Evolutionary conservation across 2,329 filamentous ascomycete species (phyloP).

Genomic region (Diplocarpon mali): DNA sequence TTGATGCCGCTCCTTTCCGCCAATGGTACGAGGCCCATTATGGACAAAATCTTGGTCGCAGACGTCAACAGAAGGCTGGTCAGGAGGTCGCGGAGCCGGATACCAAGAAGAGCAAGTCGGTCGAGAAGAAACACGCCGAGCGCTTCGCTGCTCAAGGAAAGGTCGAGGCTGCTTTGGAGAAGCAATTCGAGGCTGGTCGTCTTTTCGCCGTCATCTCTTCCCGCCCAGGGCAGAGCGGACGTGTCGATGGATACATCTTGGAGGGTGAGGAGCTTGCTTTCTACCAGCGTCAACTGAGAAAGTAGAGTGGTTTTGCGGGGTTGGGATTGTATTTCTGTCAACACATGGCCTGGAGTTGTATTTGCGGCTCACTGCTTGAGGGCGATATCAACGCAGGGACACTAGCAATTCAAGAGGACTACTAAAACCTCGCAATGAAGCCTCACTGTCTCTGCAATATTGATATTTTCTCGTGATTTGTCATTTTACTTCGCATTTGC

Average conservation of each 20-base stretch:
- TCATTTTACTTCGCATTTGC: background rate
- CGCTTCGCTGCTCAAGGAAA: conserved; percentile 78
- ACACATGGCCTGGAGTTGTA: conserved; percentile 26
- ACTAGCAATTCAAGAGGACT: conserved; percentile 23
- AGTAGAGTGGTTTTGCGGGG: conserved; percentile 49
- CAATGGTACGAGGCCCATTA: conserved; percentile 99
- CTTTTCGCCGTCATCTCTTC: conserved; percentile 87
- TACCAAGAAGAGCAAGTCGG: conserved; percentile 84
- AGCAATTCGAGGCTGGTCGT: conserved; percentile 99
- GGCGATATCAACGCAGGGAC: conserved; percentile 16
- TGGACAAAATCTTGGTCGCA: conserved; percentile 78
- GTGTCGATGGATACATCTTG: conserved; percentile 93
- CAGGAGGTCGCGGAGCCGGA: conserved; percentile 39
- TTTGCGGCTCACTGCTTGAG: conserved; percentile 18
- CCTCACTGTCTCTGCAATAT: background rate
- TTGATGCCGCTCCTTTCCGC: conserved; percentile 97
- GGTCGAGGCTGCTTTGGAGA: conserved; percentile 86
- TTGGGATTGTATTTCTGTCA: conserved; percentile 25
- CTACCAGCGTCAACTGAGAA: conserved; percentile 99
- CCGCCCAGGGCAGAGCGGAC: conserved; percentile 92
- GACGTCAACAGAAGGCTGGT: conserved; percentile 69
- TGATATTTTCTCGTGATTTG: background rate
- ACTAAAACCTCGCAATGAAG: conserved; percentile 13
- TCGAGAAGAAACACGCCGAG: conserved; percentile 92
- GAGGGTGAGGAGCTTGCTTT: conserved; percentile 99